Evolutionary conservation across 805 yeast species (phyloP), one percentile per base, ranked within the genome.

Genomic region (Candida dendrica): DNA sequence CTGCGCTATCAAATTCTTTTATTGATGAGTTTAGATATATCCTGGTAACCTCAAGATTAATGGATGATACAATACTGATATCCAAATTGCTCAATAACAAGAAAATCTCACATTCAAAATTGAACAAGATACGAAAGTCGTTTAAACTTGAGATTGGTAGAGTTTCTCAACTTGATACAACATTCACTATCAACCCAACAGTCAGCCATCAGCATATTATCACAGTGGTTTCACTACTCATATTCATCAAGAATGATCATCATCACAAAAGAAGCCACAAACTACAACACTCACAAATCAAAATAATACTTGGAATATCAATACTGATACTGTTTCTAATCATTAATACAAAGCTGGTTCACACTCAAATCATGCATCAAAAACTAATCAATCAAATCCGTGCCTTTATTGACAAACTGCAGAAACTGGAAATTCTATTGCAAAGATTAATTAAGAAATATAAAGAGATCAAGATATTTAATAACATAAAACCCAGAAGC

Each of bases 21-120:
- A 47, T 64, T 22, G 82, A 77, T 43, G 75, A 75, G 47, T 73
- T 75, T 47, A 66, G 75, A 37, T 77, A 75, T 51, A 55, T 64
- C 3, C 53, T 77, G 2, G 66, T 76, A 6, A 68, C 78, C 4
- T 72, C 78, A 7, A 72, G 68, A 41, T 56, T 76, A 16, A 52
- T 77, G 29, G 71, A 69, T 42, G 71, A 65, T 46, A 62, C 58
- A 26, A 63, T 59, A 34, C 49, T 52, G 31, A 58, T 53, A 38
- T 58, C 54, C 29, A 55, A 46, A 42, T 52, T 38, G 27, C 29
- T 48, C 11, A 41, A 47, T 17, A 32, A 32, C 4, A 32, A 17
- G 15, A 17, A 32, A 16, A 32, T 17, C 9, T 32, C 34, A 6
- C 15, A 32, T 13, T 16, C 15, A 17, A 32, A 43, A 45, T 53